These are phyloP conservation scores for Trichosanthes truncata DNA, from an alignment of 306 rosid species.

Conservation along the genomic window DNA sequence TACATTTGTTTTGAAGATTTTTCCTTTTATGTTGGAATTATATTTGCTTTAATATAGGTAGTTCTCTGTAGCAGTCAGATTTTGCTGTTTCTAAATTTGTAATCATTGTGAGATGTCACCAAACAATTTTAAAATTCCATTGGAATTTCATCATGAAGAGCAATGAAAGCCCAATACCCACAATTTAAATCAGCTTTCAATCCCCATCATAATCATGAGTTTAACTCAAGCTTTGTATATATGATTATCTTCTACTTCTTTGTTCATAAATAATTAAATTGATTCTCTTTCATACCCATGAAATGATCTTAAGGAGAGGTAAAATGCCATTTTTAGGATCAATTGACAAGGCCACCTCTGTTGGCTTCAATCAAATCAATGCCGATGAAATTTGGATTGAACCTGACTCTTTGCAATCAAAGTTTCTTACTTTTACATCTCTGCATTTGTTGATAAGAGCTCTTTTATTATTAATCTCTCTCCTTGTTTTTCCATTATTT, in stretches of 20 bases:
- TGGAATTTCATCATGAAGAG: not conserved
- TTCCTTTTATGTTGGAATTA: not conserved
- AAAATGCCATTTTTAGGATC: not conserved
- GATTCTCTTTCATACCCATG: not conserved
- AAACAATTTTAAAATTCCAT: not conserved
- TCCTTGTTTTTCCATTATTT: not conserved
- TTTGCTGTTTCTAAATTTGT: not conserved
- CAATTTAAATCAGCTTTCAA: not conserved
- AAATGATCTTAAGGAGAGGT: not conserved
- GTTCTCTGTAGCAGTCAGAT: conserved; percentile 1
- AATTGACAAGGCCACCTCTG: not conserved
- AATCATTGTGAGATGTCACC: not conserved
- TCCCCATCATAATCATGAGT: not conserved
- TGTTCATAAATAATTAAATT: not conserved
- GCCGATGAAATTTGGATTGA: not conserved
- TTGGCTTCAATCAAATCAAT: not conserved
- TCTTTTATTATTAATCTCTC: not conserved
- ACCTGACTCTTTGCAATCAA: not conserved
- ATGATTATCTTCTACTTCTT: not conserved
- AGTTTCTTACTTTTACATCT: not conserved
- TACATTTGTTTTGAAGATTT: not conserved
- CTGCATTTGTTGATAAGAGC: not conserved
- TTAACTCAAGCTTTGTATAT: not conserved
- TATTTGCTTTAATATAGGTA: not conserved
- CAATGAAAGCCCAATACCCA: not conserved